Base-by-base conservation (phyloP, 164 flowering plant species). In the Hamamelis virginiana region DNA sequence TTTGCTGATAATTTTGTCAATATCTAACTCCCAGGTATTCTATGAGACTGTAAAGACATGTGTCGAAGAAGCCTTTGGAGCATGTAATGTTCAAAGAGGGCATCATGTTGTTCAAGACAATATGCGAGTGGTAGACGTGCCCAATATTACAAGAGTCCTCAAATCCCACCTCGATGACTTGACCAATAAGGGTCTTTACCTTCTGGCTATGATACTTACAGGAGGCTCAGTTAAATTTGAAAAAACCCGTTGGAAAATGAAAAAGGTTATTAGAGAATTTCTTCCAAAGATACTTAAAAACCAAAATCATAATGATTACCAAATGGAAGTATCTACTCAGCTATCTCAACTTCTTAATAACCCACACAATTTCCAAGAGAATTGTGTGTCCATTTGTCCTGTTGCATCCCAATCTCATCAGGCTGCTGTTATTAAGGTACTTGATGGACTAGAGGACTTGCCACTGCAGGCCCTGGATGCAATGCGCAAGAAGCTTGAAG, bases 401-500 rank as follows among this genome's bases (percentile, higher is more conserved):
- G 45, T 74, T 38, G 13, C 76, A 43, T 62, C 71, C 46, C 73
- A 66, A 19, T 69, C 80, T 75, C 75, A 68, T 51, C 76, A 60
- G 9, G 79, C 66, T 68, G 85, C 87, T 72, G 86, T 75, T 53
- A 15, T n/a, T 1, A 64, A 82, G 70, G 64, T 90, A 47, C 74
- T 91, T 60, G 75, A 76, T 70, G 69, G 69, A 48, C 87, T 91
- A 9, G 80, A 84, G 25, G 70, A 75, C 19, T 72, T 89, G 71
- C 74, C 84, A 65, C 8, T 25, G 2, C 77, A 74, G 28, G 53
- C 85, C 10, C 74, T 90, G 64, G 4, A 45, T 64, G 88, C 91
- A 50, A 90, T 91, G 96, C 72, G 62, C 62, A 83, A 91, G 81
- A 90, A 75, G 70, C 83, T 90, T 16, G 82, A 53, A 62, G 87